Percentiles rank a stretch among this genome's conserved stretches.
Conservation (phyloP, 306 rosid genomes). For the Lupinus albus region DNA sequence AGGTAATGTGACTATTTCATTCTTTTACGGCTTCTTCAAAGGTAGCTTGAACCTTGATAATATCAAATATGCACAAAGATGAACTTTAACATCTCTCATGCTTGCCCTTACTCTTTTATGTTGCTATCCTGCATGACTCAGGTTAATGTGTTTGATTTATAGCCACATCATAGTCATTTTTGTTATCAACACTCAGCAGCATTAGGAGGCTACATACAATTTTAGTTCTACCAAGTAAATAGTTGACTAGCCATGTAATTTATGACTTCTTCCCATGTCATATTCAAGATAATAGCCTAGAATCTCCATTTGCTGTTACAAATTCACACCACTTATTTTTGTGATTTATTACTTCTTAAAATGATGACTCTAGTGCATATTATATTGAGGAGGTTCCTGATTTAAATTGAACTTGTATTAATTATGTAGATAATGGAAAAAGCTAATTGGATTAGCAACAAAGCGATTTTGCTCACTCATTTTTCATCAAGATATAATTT, state of each 20-base stretch:
- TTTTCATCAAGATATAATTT: constrained; percentile 86
- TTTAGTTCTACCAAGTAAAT: constrained; percentile 16
- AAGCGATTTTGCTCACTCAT: constrained; percentile 86
- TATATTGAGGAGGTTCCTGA: constrained; percentile 23
- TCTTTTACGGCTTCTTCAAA: constrained; percentile 25
- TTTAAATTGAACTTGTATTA: constrained; percentile 11
- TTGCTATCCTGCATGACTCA: constrained; percentile 19
- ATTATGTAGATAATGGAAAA: constrained; percentile 71
- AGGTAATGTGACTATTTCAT: constrained; percentile 52
- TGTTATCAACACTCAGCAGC: background rate
- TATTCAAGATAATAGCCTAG: constrained; percentile 9
- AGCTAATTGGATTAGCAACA: constrained; percentile 90
- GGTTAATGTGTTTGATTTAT: constrained; percentile 1
- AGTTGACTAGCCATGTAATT: background rate
- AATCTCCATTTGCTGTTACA: constrained; percentile 12
- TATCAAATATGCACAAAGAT: constrained; percentile 15
- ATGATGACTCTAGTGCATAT: constrained; percentile 21
- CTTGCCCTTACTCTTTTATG: constrained; percentile 19
- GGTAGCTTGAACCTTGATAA: constrained; percentile 36
- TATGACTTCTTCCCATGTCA: background rate
- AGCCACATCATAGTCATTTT: constrained; percentile 3
- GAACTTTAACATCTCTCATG: constrained; percentile 6
- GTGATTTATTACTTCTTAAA: constrained; percentile 6
- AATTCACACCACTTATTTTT: background rate
- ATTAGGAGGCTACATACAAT: constrained; percentile 3